phyloP scores from a whole-genome alignment of 257 asterid species.

The Anisodus tanguticus region DNA sequence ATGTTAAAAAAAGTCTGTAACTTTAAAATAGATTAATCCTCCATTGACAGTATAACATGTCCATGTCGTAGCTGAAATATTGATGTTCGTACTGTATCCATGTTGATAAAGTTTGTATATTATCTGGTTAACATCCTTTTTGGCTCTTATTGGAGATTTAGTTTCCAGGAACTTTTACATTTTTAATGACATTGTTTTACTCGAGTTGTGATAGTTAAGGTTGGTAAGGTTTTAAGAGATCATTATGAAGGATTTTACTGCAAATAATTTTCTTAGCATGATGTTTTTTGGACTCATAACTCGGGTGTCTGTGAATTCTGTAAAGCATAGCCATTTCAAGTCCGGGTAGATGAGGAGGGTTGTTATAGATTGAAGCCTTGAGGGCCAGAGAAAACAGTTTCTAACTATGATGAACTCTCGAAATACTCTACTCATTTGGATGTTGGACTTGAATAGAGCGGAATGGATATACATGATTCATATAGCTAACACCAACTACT shows the following conservation, averaged over 20 bases:
- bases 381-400: not conserved
- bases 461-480: not conserved
- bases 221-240: too few relatives aligned
- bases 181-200: not conserved
- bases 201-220: not conserved
- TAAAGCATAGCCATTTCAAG: not conserved
- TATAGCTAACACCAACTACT: not conserved
- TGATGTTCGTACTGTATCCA: not conserved
- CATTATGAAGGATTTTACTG: not conserved
- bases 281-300: not conserved
- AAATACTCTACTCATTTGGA: not conserved
- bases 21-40: not conserved
- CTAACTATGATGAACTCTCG: not conserved
- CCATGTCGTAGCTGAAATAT: not conserved
- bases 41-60: too few relatives aligned
- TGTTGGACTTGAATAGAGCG: not conserved
- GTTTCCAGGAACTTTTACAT: too few relatives aligned
- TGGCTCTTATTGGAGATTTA: too few relatives aligned
- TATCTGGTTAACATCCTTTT: not conserved
- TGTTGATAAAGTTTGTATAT: not conserved
- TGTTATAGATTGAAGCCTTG: not conserved
- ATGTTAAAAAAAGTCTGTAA: not conserved
- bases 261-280: not conserved
- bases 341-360: not conserved
- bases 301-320: not conserved